Conservation (phyloP, 2,329 filamentous ascomycete species). For the Nemania sp. region DNA sequence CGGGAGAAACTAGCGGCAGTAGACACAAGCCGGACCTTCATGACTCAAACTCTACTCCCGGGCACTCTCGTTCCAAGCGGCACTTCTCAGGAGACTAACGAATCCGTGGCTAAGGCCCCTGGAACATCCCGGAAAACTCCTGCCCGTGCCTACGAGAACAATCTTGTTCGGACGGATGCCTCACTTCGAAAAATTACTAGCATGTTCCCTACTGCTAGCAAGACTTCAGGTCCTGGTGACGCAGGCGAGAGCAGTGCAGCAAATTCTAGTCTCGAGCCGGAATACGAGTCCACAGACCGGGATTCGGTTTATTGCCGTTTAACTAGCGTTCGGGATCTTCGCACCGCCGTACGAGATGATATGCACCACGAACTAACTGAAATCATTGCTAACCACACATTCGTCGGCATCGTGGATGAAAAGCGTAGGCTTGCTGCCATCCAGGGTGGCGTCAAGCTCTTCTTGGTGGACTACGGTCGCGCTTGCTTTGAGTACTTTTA, state of each 20-base stretch:
- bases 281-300: constrained; percentile 78
- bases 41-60: constrained; percentile 90
- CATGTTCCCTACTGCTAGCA: constrained; percentile 78
- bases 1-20: constrained; percentile 83
- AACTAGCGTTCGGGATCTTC: constrained; percentile 86
- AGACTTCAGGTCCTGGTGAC: constrained; percentile 51
- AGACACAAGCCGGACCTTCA: constrained; percentile 92
- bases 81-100: constrained; percentile 47
- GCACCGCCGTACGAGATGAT: constrained; percentile 80
- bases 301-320: constrained; percentile 78
- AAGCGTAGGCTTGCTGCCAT: constrained; percentile 88
- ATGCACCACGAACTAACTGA: constrained; percentile 91
- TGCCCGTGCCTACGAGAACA: constrained; percentile 81
- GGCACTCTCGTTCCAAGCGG: constrained; percentile 61
- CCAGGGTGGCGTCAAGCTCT: constrained; percentile 91
- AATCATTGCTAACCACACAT: constrained; percentile 87
- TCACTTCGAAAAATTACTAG: constrained; percentile 94
- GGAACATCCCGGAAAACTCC: constrained; percentile 55
- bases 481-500: constrained; percentile 92
- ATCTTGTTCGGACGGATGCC: constrained; percentile 89
- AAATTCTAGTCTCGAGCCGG: constrained; percentile 50
- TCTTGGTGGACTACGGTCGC: constrained; percentile 92
- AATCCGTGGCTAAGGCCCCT: constrained; percentile 51
- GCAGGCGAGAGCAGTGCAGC: constrained; percentile 44
- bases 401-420: constrained; percentile 93